Base-by-base conservation (phyloP, 2,329 filamentous ascomycete genomes). In the Beauveria sp. region DNA sequence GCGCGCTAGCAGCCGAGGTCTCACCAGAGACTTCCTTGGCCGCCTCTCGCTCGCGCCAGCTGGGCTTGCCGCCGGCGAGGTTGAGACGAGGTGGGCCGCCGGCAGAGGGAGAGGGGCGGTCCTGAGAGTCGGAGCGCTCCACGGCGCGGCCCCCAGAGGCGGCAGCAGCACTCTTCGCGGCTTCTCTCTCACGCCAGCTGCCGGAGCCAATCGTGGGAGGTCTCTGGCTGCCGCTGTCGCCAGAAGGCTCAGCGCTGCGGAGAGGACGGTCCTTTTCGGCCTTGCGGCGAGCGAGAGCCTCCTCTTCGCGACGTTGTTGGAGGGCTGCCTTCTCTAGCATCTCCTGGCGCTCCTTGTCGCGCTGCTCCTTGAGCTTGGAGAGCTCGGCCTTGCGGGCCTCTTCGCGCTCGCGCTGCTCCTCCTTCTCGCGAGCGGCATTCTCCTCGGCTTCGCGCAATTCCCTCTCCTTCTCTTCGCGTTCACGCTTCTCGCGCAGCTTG, bases 231-330 rank as follows among this genome's bases (percentile, higher is more conserved):
- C 74, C 73, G 12, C 56, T 34, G 49, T 69, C 55, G 3, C 66
- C 62, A 14, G 71, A 70, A 57, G 68, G 78, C 52, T 77, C 74
- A 56, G 76, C 74, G n/a, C 72, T 53, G 16, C 63, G 58, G 6
- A 60, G 40, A 7, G 63, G 50, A 67, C 77, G 77, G 69, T 83
- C 83, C 75, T 85, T 90, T 74, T 85, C 85, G 63, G 82, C 87
- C 70, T 81, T 85, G 73, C 84, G 85, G 68, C 89, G 86, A 66
- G 88, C 89, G 75, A 93, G 86, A 18, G 91, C 93, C 74, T 96
- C 93, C 69, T 95, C 92, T 74, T 96, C 93, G 73, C 90, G 87
- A 71, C 91, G 85, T 68, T 85, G 86, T 77, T 97, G 93, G 67
- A 85, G 77, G 14, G 85, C 85, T 53, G 81, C 83, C 74, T 82